Evolutionary conservation across 805 yeast genomes (phyloP).

Genomic region (Cyberlindnera suaveolens): DNA sequence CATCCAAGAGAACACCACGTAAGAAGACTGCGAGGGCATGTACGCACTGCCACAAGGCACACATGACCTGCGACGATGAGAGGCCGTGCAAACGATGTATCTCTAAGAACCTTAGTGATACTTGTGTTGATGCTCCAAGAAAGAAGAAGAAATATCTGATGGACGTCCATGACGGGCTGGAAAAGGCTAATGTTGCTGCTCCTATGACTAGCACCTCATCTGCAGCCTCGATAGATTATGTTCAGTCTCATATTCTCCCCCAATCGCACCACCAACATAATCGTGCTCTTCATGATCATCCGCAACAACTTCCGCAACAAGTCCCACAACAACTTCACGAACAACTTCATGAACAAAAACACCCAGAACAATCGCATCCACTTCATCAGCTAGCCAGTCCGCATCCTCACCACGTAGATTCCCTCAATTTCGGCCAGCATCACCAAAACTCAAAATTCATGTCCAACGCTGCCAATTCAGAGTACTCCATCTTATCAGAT

Average conservation of each 20-base stretch:
- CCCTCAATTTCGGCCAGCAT: not conserved
- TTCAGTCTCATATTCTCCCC: no score
- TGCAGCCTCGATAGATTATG: no score
- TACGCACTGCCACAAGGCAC: slow-evolving; percentile 83
- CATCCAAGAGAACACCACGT: slow-evolving; percentile 20
- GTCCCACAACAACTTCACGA: no score
- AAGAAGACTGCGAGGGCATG: slow-evolving; percentile 85
- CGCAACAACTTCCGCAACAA: no score
- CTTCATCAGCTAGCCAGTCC: not conserved
- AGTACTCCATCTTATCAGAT: slow-evolving; percentile 61
- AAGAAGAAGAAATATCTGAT: slow-evolving; percentile 76
- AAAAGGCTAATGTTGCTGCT: not conserved
- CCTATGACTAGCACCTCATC: not conserved
- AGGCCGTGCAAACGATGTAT: slow-evolving; percentile 83
- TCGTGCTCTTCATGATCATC: no score
- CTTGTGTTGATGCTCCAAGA: slow-evolving; percentile 87
- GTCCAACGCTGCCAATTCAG: slow-evolving; percentile 68
- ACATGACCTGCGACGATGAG: slow-evolving; percentile 80
- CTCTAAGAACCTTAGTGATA: slow-evolving; percentile 53
- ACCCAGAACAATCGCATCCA: not conserved
- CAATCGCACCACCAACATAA: no score
- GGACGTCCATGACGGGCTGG: slow-evolving; percentile 32
- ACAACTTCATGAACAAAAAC: no score
- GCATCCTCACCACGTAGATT: not conserved
- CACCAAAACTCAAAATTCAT: slow-evolving; percentile 37